Base-by-base conservation (phyloP, 768 basidiomycete genomes). In the Lyophyllum atratum region DNA sequence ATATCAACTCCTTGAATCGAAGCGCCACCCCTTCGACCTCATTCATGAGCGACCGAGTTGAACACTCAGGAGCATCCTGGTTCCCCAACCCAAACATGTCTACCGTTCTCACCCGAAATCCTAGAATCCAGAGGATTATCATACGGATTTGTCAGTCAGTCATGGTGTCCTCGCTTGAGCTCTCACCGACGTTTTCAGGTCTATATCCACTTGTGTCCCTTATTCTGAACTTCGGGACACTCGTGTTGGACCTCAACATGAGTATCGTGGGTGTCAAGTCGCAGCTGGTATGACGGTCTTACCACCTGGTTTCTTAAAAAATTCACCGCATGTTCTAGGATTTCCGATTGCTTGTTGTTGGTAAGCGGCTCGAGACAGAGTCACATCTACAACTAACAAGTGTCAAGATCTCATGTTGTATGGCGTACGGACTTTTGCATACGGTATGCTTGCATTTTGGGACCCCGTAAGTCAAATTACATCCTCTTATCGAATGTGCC, bases 191-290 rank as follows among this genome's bases (percentile, higher is more conserved):
- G 28, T 24, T n/a, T 10, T 3, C 37, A 59, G 58, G 34, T 9
- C 44, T 59, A 5, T 59, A 59, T 28, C 58, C 58, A 1, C 51
- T 59, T 7, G 34, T 55, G 4, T 55, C 49, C 3, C 26, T 59
- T 4, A 22, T 59, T 4, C n/a, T 59, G 42, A 59, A 59, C 34
- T 51, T 51, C 39, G 45, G 48, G 3, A 59, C 58, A 5, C 54
- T 59, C 6, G 25, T 17, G 24, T 25, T 55, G 40, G 58, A 59
- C 45, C 54, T 59, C 9, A 24, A 59, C 43, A 43, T 52, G 42
- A 55, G 22, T 22, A 46, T 59, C 15, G 31, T 47, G 11, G 29
- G 26, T n/a, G 26, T 53, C 4, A 43, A 19, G 4, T 31, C 52
- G 12, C 52, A 21, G 15, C 9, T 45, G 52, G 52, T 52, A 17